phyloP scores from a whole-genome alignment of 2,329 filamentous ascomycete species.

The Pseudogymnoascus sp. region DNA sequence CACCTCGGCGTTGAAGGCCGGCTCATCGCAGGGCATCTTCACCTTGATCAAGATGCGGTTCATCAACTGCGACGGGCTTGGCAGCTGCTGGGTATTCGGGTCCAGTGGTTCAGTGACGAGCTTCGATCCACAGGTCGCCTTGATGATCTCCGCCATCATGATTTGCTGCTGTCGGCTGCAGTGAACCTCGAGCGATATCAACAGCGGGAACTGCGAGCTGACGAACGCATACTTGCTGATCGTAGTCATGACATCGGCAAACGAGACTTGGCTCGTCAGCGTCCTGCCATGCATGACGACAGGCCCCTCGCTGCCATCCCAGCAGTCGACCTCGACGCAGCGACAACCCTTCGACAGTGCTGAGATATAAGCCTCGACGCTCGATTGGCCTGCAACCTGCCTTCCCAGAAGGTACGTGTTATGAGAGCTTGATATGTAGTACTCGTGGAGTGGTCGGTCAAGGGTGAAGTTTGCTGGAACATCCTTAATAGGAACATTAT shows the following conservation, averaged over 20 bases:
- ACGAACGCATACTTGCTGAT: conserved; percentile 93
- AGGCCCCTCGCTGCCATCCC: conserved; percentile 86
- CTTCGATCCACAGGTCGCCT: conserved; percentile 70
- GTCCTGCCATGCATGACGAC: conserved; percentile 88
- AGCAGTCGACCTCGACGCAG: conserved; percentile 96
- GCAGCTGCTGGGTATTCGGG: conserved; percentile 59
- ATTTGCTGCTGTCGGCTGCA: conserved; percentile 77
- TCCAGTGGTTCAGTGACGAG: conserved; percentile 72
- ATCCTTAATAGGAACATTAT: conserved; percentile 60
- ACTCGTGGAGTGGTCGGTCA: conserved; percentile 85
- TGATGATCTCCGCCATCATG: conserved; percentile 85
- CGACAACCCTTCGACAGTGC: conserved; percentile 83
- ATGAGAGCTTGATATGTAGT: conserved; percentile 97
- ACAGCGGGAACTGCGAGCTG: conserved; percentile 79
- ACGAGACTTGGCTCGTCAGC: conserved; percentile 79
- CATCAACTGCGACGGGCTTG: conserved; percentile 79
- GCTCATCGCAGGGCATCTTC: conserved; percentile 56
- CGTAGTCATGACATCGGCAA: conserved; percentile 83
- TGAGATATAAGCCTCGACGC: conserved; percentile 88
- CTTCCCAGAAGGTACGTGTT: conserved; percentile 93
- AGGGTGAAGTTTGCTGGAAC: conserved; percentile 57
- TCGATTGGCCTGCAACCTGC: conserved; percentile 83
- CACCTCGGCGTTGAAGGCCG: conserved; percentile 38
- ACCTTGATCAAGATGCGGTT: conserved; percentile 87
- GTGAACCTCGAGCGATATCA: conserved; percentile 93